Evolutionary conservation across 306 rosid genomes (phyloP).

Genomic region (Carpinus fangiana): DNA sequence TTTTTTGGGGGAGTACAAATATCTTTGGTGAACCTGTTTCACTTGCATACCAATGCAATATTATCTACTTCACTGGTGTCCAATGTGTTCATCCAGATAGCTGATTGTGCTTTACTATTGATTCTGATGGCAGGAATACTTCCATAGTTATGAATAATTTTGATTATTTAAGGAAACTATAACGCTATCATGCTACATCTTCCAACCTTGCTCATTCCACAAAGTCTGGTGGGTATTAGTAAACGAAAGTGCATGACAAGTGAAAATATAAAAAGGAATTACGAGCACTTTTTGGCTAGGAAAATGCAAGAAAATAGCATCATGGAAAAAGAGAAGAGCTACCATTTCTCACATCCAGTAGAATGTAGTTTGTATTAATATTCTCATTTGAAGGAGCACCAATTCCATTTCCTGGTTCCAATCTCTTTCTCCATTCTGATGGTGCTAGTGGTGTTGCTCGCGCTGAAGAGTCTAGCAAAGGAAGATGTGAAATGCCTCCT

Average conservation of each 20-base stretch:
- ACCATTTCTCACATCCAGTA: slow-evolving; percentile 94
- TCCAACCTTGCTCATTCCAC: not conserved
- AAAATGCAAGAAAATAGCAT: slow-evolving; percentile 18
- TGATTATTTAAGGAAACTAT: not conserved
- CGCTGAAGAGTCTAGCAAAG: slow-evolving; percentile 79
- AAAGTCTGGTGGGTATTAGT: not conserved
- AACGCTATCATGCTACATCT: not conserved
- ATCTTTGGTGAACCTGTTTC: too few species aligned
- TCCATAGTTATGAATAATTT: not conserved
- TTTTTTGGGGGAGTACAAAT: too few species aligned
- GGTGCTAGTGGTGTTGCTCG: slow-evolving; percentile 76
- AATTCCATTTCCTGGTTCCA: slow-evolving; percentile 45
- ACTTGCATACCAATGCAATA: not conserved
- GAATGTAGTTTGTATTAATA: slow-evolving; percentile 33
- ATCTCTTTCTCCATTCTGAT: slow-evolving; percentile 73
- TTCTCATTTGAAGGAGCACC: slow-evolving; percentile 37
- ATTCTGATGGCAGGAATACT: not conserved
- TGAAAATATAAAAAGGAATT: not conserved
- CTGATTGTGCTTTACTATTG: not conserved
- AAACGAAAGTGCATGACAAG: not conserved
- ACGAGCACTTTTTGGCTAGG: slow-evolving; percentile 12
- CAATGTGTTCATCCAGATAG: slow-evolving; percentile 1
- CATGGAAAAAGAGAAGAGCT: slow-evolving; percentile 30
- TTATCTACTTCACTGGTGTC: not conserved
- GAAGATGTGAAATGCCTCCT: slow-evolving; percentile 75